Percentiles rank a stretch among this genome's conserved stretches.
These are phyloP conservation scores for Filobasidium floriforme DNA, from an alignment of 768 basidiomycete genomes.

Conservation along the genomic window DNA sequence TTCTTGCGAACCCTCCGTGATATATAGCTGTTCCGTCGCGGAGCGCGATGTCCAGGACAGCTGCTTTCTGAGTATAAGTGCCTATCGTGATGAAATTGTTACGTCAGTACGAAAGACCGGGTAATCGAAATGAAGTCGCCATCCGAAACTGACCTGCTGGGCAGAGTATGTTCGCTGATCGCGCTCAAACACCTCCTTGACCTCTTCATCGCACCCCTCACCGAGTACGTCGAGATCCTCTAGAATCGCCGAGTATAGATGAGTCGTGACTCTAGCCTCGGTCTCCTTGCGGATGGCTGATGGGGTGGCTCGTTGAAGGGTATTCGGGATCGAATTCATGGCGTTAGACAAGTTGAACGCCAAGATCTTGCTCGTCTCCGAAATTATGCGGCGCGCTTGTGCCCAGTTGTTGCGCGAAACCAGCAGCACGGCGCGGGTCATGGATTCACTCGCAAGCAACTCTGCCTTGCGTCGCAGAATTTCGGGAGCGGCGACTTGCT, in stretches of 20 bases:
- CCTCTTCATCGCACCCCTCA: slow-evolving; percentile 75
- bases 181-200: slow-evolving; percentile 82
- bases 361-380: slow-evolving; percentile 69
- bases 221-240: slow-evolving; percentile 78
- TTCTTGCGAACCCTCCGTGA: slow-evolving; percentile 54
- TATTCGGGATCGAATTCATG: slow-evolving; percentile 57
- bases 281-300: slow-evolving; percentile 70
- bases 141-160: slow-evolving; percentile 60
- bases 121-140: background rate
- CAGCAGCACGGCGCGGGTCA: slow-evolving; percentile 83
- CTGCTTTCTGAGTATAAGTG: slow-evolving; percentile 91
- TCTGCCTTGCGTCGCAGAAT: slow-evolving; percentile 95
- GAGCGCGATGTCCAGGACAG: slow-evolving; percentile 90
- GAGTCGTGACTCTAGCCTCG: slow-evolving; percentile 62
- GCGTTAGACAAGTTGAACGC: slow-evolving; percentile 82
- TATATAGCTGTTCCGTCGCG: slow-evolving; percentile 83
- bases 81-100: slow-evolving; percentile 49
- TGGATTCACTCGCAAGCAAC: slow-evolving; percentile 92
- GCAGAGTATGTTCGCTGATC: slow-evolving; percentile 93
- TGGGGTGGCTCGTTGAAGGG: slow-evolving; percentile 36
- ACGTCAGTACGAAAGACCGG: slow-evolving; percentile 5
- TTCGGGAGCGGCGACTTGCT: slow-evolving; percentile 62
- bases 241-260: slow-evolving; percentile 74
- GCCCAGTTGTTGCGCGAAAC: slow-evolving; percentile 83
- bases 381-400: slow-evolving; percentile 82